Percentiles rank a stretch among this genome's conserved stretches.
phyloP scores from a whole-genome alignment of 306 rosid species.

The Erythrophleum fordii region DNA sequence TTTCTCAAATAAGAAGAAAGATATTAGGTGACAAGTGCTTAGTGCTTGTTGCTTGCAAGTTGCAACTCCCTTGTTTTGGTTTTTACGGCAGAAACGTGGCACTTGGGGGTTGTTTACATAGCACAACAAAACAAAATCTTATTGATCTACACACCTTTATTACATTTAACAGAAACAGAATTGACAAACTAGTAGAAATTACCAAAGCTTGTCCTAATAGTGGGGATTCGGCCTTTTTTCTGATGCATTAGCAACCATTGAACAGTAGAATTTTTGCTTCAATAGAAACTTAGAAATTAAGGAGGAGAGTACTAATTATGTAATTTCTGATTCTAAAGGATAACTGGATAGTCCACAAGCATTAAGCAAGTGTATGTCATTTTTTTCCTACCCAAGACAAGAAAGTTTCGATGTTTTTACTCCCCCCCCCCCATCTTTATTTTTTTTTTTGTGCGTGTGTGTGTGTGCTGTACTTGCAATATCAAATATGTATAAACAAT shows the following conservation, averaged over 20 bases:
- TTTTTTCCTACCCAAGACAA: not conserved
- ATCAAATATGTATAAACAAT: conserved; percentile 4
- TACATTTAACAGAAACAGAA: conserved; percentile 34
- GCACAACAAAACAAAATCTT: not conserved
- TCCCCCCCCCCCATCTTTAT: too few species aligned
- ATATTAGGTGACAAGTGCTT: conserved; percentile 54
- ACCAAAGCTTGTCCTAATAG: not conserved
- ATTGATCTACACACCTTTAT: conserved; percentile 20
- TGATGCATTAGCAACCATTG: not conserved
- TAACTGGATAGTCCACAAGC: not conserved
- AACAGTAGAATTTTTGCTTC: not conserved
- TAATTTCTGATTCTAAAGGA: not conserved
- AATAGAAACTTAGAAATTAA: not conserved
- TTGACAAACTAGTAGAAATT: conserved; percentile 33
- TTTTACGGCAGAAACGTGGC: conserved; percentile 46
- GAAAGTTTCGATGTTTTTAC: not conserved
- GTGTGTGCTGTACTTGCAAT: not conserved
- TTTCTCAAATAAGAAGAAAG: conserved; percentile 43
- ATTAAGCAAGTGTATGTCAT: not conserved
- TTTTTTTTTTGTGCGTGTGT: not conserved
- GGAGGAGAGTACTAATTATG: not conserved
- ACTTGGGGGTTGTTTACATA: not conserved
- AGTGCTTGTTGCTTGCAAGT: conserved; percentile 61
- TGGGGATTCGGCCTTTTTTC: conserved; percentile 5
- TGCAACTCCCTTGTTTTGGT: conserved; percentile 44